A percentile compares a stretch with the other conserved stretches of the same genome.
Conservation (phyloP, 2,329 filamentous ascomycete species). For the Blastomyces percursus region DNA sequence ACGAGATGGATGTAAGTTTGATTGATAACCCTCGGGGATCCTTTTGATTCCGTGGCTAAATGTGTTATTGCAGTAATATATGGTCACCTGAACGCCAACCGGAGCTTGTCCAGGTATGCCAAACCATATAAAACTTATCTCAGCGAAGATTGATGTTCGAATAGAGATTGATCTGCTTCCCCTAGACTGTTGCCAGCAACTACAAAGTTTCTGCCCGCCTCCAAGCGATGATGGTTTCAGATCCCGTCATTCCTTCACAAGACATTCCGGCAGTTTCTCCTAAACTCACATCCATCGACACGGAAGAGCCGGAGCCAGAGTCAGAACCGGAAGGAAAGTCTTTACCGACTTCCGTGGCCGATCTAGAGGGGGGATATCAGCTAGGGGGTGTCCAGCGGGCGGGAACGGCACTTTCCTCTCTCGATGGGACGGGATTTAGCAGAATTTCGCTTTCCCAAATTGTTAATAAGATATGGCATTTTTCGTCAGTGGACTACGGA, state of each 20-base stretch:
- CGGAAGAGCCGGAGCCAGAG: slow-evolving; percentile 5
- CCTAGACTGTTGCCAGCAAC: slow-evolving; percentile 42
- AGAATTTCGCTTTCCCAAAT: slow-evolving; percentile 46
- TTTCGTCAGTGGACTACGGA: slow-evolving; percentile 61
- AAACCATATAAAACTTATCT: not conserved
- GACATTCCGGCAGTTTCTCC: slow-evolving; percentile 15
- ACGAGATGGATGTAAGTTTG: slow-evolving; percentile 59
- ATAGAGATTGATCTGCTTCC: not conserved
- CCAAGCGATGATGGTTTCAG: slow-evolving; percentile 51
- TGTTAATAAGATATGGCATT: slow-evolving; percentile 63
- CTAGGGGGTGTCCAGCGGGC: not conserved
- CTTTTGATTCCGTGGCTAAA: slow-evolving; percentile 6
- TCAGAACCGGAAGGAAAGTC: not conserved
- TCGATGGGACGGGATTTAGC: slow-evolving; percentile 6
- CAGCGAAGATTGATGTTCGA: not conserved
- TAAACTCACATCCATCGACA: slow-evolving; percentile 10
- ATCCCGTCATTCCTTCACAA: slow-evolving; percentile 30
- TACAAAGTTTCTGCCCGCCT: slow-evolving; percentile 61
- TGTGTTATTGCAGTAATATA: slow-evolving; percentile 45
- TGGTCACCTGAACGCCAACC: slow-evolving; percentile 56
- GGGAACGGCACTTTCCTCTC: not conserved
- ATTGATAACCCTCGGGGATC: not conserved
- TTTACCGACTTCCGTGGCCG: not conserved
- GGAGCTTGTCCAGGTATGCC: slow-evolving; percentile 40
- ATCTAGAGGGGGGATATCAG: slow-evolving; percentile 1